Conservation (phyloP, 2,329 filamentous ascomycete genomes). For the Fusarium kyushuense region DNA sequence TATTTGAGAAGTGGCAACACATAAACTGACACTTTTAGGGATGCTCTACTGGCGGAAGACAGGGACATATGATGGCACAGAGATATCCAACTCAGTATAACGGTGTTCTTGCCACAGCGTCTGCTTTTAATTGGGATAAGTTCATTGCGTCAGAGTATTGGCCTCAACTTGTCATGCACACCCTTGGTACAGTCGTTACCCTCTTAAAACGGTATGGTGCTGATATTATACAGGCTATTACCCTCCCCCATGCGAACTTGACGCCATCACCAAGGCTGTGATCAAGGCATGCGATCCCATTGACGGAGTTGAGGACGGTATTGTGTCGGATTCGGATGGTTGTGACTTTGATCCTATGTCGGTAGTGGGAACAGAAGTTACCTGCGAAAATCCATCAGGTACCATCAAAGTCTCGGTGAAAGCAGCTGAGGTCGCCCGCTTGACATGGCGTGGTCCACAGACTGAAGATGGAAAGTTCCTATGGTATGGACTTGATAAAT, state of each 20-base stretch:
- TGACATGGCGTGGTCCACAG: conserved; percentile 22
- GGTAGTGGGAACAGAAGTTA: conserved; percentile 26
- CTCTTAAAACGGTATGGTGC: fast-evolving
- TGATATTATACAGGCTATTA: conserved; percentile 31
- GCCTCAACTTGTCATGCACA: conserved; percentile 44
- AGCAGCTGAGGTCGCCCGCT: conserved; percentile 12
- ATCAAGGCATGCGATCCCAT: conserved; percentile 49
- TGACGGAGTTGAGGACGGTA: conserved; percentile 44
- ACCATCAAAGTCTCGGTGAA: conserved; percentile 9
- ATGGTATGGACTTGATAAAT: conserved; percentile 28
- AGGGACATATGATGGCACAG: conserved; percentile 66
- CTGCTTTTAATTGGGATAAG: conserved; percentile 57
- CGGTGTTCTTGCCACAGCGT: conserved; percentile 62
- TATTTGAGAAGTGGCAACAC: fast-evolving
- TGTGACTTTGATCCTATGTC: conserved; percentile 43
- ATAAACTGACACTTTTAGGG: conserved; percentile 36
- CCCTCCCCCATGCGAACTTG: conserved; percentile 52
- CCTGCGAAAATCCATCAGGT: conserved; percentile 15
- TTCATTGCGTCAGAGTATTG: conserved; percentile 35
- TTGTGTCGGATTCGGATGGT: conserved; percentile 32
- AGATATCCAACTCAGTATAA: conserved; percentile 65
- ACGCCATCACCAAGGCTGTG: conserved; percentile 50
- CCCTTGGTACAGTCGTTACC: background rate
- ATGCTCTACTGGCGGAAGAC: conserved; percentile 67
- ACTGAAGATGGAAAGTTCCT: conserved; percentile 21